Evolutionary conservation across 75 land plant genomes (phyloP).

Genomic region (Selaginella tamariscina): DNA sequence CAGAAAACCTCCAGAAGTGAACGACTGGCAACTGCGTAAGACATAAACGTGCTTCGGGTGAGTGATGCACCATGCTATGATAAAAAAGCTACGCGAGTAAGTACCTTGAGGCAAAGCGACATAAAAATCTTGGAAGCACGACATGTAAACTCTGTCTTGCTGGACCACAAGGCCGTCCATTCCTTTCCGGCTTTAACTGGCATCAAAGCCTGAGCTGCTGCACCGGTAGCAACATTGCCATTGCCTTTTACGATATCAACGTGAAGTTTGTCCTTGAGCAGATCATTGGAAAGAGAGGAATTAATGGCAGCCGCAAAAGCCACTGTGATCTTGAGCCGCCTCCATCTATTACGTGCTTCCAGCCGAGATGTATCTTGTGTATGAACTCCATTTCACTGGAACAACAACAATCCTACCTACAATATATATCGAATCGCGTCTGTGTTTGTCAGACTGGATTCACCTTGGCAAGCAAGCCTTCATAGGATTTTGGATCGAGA

Average conservation of each 20-base stretch:
- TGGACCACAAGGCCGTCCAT: slow-evolving; percentile 7
- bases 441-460: slow-evolving; percentile 1
- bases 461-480: slow-evolving; percentile 3
- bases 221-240: not conserved
- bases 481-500: not conserved
- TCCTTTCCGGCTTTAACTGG: slow-evolving; percentile 10
- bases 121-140: slow-evolving; percentile 13
- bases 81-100: slow-evolving; percentile 9
- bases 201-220: slow-evolving; percentile 1
- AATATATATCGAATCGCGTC: not conserved
- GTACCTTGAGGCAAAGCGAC: not conserved
- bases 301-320: slow-evolving; percentile 8
- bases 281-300: not conserved
- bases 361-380: slow-evolving; percentile 3
- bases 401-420: not conserved
- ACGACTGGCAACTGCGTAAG: slow-evolving; percentile 5
- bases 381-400: slow-evolving; percentile 1
- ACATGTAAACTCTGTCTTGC: slow-evolving; percentile 6
- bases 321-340: slow-evolving; percentile 7
- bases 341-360: slow-evolving; percentile 10
- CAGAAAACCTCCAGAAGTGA: slow-evolving; percentile 2
- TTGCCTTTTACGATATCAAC: not conserved
- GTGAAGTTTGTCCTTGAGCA: slow-evolving; percentile 1
- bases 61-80: not conserved
- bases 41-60: not conserved